phyloP scores from a whole-genome alignment of 23 red algal genomes.

The Gracilaria domingensis region DNA sequence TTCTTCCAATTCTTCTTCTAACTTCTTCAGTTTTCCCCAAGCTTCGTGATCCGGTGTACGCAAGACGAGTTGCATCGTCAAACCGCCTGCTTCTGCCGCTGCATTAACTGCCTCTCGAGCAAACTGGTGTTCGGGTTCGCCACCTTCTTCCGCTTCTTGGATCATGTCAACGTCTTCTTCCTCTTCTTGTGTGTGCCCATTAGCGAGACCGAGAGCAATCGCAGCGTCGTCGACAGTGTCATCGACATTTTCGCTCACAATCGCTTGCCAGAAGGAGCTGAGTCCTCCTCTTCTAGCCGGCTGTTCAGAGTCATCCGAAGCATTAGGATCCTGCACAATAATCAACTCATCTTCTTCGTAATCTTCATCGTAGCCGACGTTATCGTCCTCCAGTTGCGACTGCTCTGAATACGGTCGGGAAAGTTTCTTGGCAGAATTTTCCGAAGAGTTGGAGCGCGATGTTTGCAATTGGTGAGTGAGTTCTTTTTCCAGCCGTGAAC shows the following conservation, averaged over 20 bases:
- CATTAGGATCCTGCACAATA: background rate
- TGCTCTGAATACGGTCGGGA: background rate
- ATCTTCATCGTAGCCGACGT: background rate
- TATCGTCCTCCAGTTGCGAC: background rate
- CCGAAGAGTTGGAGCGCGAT: background rate
- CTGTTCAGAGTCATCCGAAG: background rate
- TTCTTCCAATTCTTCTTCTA: slow-evolving; percentile 28
- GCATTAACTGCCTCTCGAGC: slow-evolving; percentile 53
- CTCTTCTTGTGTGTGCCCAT: slow-evolving; percentile 33
- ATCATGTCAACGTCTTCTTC: slow-evolving; percentile 24
- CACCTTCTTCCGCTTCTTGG: slow-evolving; percentile 35
- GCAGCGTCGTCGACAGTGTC: slow-evolving; percentile 74
- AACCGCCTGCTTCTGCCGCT: slow-evolving; percentile 47
- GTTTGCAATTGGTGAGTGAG: background rate
- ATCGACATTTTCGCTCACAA: slow-evolving; percentile 69
- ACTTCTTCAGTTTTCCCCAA: slow-evolving; percentile 28
- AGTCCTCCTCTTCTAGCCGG: slow-evolving; percentile 7
- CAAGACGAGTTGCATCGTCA: slow-evolving; percentile 34
- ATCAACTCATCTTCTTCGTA: slow-evolving; percentile 29
- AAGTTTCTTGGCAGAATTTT: background rate
- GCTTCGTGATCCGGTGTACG: slow-evolving; percentile 46
- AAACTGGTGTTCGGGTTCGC: slow-evolving; percentile 17
- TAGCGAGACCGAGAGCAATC: slow-evolving; percentile 50
- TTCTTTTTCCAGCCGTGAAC: slow-evolving; percentile 27
- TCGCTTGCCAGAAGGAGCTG: slow-evolving; percentile 55